Evolutionary conservation across 2,329 filamentous ascomycete species (phyloP).

Genomic region (Cytospora piceicola): DNA sequence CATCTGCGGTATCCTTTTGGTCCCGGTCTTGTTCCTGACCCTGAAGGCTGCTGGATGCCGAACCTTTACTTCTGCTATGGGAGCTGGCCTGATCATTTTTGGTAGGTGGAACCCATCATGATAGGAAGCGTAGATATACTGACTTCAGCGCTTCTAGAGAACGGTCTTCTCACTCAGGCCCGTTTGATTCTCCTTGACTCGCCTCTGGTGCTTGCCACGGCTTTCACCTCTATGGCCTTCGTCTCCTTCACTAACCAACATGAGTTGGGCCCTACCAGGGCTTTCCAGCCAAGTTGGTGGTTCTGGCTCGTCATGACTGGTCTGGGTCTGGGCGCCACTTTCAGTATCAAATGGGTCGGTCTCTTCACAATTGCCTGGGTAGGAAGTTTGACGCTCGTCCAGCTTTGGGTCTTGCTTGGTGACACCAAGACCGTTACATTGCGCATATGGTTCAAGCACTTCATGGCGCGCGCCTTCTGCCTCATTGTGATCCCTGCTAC

Average conservation of each 20-base stretch:
- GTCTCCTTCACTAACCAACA: conserved; percentile 96
- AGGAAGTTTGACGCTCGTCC: conserved; percentile 83
- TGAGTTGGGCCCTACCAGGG: conserved; percentile 85
- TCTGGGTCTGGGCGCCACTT: conserved; percentile 83
- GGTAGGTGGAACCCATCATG: conserved; percentile 58
- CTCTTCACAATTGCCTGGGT: conserved; percentile 99
- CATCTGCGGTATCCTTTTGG: conserved; percentile 82
- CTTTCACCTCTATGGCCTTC: conserved; percentile 87
- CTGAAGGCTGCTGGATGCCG: conserved; percentile 89
- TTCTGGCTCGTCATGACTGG: conserved; percentile 93
- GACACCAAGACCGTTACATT: conserved; percentile 85
- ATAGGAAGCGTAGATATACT: conserved; percentile 33
- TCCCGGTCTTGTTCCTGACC: conserved; percentile 92
- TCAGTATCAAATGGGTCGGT: conserved; percentile 98
- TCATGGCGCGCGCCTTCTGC: conserved; percentile 88
- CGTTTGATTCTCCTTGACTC: conserved; percentile 95
- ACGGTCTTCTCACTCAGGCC: conserved; percentile 92
- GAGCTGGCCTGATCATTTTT: conserved; percentile 86
- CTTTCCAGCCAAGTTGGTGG: conserved; percentile 93
- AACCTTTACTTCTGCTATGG: conserved; percentile 81
- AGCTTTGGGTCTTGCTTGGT: conserved; percentile 93
- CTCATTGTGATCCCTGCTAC: conserved; percentile 84
- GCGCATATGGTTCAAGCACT: conserved; percentile 89
- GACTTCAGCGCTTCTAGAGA: conserved; percentile 63
- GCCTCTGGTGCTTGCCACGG: conserved; percentile 89